Percentiles rank a stretch among this genome's conserved stretches.
Conservation (phyloP, 768 basidiomycete genomes). For the Suillus subalutaceus region DNA sequence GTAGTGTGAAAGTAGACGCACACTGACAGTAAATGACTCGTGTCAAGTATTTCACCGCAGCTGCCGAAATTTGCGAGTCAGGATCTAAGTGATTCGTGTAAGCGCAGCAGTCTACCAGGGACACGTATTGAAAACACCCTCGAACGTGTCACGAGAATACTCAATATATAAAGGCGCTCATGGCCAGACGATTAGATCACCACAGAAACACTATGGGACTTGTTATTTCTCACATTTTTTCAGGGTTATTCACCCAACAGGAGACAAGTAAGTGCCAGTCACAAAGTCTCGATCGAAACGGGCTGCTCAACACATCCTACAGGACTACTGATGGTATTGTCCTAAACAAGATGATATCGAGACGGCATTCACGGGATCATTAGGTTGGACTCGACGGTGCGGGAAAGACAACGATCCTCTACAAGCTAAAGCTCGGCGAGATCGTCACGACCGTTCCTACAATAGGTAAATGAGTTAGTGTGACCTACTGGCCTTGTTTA, state of each 20-base stretch:
- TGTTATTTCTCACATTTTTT: neutral
- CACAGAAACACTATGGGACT: neutral
- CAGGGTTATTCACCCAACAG: neutral
- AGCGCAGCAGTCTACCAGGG: neutral
- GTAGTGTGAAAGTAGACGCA: neutral
- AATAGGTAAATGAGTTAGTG: slow-evolving; percentile 55
- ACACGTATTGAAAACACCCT: neutral
- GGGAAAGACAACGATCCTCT: slow-evolving; percentile 97
- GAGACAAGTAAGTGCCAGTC: neutral
- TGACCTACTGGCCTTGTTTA: neutral
- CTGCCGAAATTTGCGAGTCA: neutral
- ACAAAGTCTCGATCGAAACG: neutral
- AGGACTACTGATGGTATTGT: slow-evolving; percentile 3
- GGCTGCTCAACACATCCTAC: too few relatives aligned
- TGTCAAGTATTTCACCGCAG: neutral
- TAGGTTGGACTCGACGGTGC: slow-evolving; percentile 93
- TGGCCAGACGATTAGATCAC: neutral
- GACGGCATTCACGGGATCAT: neutral
- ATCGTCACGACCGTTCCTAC: slow-evolving; percentile 96
- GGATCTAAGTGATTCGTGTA: neutral
- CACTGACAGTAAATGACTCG: neutral
- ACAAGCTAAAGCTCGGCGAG: slow-evolving; percentile 98
- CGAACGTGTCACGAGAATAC: neutral
- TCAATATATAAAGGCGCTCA: neutral
- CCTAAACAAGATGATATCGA: neutral